Evolutionary conservation across 2,329 filamentous ascomycete genomes (phyloP).

Genomic region (Huntiella abstrusa): DNA sequence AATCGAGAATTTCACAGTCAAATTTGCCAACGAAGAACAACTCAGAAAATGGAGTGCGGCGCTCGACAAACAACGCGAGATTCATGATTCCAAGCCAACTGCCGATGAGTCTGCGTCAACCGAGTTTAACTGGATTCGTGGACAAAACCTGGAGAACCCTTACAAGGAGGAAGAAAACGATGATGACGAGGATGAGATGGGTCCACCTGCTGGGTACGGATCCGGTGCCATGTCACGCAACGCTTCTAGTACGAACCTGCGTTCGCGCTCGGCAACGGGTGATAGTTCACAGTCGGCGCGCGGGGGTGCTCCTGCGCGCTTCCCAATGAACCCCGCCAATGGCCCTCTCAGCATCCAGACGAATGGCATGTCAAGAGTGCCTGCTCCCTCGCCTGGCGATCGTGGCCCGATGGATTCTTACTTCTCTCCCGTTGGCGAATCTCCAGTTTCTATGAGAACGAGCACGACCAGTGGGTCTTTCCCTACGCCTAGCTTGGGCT

Average conservation of each 20-base stretch:
- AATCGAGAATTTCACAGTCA: slow-evolving; percentile 90
- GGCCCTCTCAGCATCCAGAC: slow-evolving; percentile 51
- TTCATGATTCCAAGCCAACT: slow-evolving; percentile 31
- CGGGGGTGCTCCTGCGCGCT: slow-evolving; percentile 46
- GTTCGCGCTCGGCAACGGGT: slow-evolving; percentile 56
- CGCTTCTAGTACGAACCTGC: slow-evolving; percentile 54
- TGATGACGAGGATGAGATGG: slow-evolving; percentile 32
- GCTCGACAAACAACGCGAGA: slow-evolving; percentile 58
- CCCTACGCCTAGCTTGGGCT: slow-evolving; percentile 22
- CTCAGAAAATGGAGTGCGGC: slow-evolving; percentile 84
- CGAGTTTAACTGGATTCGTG: slow-evolving; percentile 65
- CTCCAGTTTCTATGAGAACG: slow-evolving; percentile 55
- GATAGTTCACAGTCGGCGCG: slow-evolving; percentile 45
- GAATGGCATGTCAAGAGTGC: slow-evolving; percentile 17
- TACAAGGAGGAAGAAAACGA: slow-evolving; percentile 52
- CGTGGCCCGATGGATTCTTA: slow-evolving; percentile 57
- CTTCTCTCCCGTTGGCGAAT: slow-evolving; percentile 75
- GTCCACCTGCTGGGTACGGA: slow-evolving; percentile 4
- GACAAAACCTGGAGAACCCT: slow-evolving; percentile 60
- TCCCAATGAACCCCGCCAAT: slow-evolving; percentile 43
- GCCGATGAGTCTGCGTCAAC: slow-evolving; percentile 31
- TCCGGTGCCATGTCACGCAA: slow-evolving; percentile 34
- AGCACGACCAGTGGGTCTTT: slow-evolving; percentile 63
- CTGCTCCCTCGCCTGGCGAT: slow-evolving; percentile 35
- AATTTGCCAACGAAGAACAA: slow-evolving; percentile 74